These are phyloP conservation scores for Allantophomopsis lycopodina DNA, from an alignment of 2,329 filamentous ascomycete genomes.

Conservation along the genomic window DNA sequence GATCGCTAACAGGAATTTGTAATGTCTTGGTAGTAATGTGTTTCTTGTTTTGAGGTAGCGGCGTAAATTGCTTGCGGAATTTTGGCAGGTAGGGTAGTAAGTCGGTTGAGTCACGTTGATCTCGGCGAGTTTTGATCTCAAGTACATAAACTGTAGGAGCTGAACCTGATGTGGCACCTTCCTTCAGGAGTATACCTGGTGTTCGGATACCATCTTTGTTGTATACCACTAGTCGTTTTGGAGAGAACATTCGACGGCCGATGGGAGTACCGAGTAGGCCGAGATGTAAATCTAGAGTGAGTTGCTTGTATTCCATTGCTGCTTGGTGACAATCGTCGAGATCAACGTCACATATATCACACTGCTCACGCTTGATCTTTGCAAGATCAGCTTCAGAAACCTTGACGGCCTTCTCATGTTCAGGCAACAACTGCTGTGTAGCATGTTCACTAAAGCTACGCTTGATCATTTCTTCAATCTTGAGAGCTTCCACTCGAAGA, in stretches of 20 bases:
- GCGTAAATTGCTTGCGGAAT: conserved; percentile 54
- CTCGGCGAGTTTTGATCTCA: conserved; percentile 57
- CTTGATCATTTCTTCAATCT: conserved; percentile 99
- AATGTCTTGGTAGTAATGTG: conserved; percentile 55
- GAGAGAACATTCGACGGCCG: conserved; percentile 65
- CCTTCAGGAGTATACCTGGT: conserved; percentile 64
- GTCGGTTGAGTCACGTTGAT: conserved; percentile 67
- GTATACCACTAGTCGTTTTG: conserved; percentile 70
- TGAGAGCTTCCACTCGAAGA: conserved; percentile 85
- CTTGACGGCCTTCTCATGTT: conserved; percentile 91
- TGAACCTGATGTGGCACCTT: conserved; percentile 53
- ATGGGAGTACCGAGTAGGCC: conserved; percentile 67
- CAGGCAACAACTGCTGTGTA: conserved; percentile 83
- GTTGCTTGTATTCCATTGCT: conserved; percentile 62
- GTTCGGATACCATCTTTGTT: conserved; percentile 74
- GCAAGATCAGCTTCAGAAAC: conserved; percentile 82
- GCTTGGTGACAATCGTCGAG: conserved; percentile 73
- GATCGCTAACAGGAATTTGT: conserved; percentile 59
- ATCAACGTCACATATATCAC: conserved; percentile 66
- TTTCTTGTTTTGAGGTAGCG: conserved; percentile 50
- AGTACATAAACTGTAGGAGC: conserved; percentile 63
- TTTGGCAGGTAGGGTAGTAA: conserved; percentile 68
- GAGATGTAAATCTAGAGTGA: conserved; percentile 72
- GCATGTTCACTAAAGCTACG: conserved; percentile 97
- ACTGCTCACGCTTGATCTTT: conserved; percentile 78